A percentile compares a stretch with the other conserved stretches of the same genome.
Evolutionary conservation across 306 rosid genomes (phyloP).

Genomic region (Senna siamea): DNA sequence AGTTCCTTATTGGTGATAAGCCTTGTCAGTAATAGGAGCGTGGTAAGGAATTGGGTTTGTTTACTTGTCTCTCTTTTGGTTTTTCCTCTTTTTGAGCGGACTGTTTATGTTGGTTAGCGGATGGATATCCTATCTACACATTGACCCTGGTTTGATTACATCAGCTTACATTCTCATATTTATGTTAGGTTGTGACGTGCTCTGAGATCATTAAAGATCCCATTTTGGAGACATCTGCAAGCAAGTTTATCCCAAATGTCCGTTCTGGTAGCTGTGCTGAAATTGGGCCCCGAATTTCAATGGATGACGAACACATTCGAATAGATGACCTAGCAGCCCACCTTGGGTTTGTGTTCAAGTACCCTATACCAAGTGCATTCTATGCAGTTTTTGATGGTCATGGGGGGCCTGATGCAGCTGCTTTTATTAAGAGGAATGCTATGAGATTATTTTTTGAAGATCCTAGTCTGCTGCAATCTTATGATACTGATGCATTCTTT

Average conservation of each 20-base stretch:
- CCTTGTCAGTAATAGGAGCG: background rate
- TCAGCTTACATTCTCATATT: background rate
- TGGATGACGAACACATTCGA: constrained; percentile 88
- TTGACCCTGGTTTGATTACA: background rate
- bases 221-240: constrained; percentile 45
- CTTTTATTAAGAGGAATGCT: constrained; percentile 72
- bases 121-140: background rate
- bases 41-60: constrained; percentile 4
- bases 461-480: constrained; percentile 54
- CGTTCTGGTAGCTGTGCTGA: constrained; percentile 79
- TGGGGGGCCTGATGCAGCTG: constrained; percentile 91
- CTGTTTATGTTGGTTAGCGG: constrained; percentile 1
- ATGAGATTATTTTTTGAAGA: constrained; percentile 75
- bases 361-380: constrained; percentile 58
- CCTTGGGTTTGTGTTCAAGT: constrained; percentile 53
- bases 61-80: background rate
- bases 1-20: constrained; percentile 4
- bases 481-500: constrained; percentile 49
- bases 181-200: constrained; percentile 56
- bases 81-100: background rate
- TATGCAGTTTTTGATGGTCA: constrained; percentile 95
- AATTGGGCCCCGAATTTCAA: constrained; percentile 68
- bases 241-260: constrained; percentile 58
- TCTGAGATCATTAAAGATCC: constrained; percentile 48
- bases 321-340: constrained; percentile 78